A percentile compares a stretch with the other conserved stretches of the same genome.
phyloP scores from a whole-genome alignment of 192 early-diverging fungal species.

The Phycomyces blakesleeanus region DNA sequence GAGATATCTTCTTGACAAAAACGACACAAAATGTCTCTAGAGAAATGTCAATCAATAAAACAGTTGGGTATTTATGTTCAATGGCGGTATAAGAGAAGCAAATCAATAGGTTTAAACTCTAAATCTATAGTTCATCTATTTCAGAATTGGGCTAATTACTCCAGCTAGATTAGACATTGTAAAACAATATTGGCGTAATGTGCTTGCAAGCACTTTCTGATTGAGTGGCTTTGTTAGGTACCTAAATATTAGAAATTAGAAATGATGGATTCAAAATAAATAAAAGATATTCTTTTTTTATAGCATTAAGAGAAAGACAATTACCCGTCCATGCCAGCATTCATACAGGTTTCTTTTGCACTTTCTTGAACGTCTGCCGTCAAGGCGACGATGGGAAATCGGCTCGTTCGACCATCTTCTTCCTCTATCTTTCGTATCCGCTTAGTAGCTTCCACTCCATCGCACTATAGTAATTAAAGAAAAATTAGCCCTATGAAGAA shows the following conservation, averaged over 20 bases:
- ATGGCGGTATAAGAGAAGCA: too few relatives aligned
- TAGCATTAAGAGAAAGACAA: not conserved
- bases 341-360: slow-evolving; percentile 39
- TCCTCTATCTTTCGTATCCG: slow-evolving; percentile 39
- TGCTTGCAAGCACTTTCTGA: slow-evolving; percentile 8
- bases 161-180: not conserved
- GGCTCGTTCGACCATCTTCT: slow-evolving; percentile 25
- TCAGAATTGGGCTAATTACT: not conserved
- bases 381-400: slow-evolving; percentile 42
- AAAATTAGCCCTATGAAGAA: not conserved
- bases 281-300: not conserved
- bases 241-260: not conserved
- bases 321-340: slow-evolving; percentile 48
- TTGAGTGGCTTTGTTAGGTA: slow-evolving; percentile 19
- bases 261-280: slow-evolving; percentile 1
- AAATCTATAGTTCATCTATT: not conserved
- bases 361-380: slow-evolving; percentile 50
- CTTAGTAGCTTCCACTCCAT: slow-evolving; percentile 51
- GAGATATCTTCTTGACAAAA: too few relatives aligned
- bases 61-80: too few relatives aligned
- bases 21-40: too few relatives aligned
- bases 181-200: slow-evolving; percentile 13
- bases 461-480: slow-evolving; percentile 17
- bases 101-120: not conserved
- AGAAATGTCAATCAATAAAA: too few relatives aligned